Evolutionary conservation across 805 yeast species (phyloP).

Genomic region (Lipomyces mesembrius): DNA sequence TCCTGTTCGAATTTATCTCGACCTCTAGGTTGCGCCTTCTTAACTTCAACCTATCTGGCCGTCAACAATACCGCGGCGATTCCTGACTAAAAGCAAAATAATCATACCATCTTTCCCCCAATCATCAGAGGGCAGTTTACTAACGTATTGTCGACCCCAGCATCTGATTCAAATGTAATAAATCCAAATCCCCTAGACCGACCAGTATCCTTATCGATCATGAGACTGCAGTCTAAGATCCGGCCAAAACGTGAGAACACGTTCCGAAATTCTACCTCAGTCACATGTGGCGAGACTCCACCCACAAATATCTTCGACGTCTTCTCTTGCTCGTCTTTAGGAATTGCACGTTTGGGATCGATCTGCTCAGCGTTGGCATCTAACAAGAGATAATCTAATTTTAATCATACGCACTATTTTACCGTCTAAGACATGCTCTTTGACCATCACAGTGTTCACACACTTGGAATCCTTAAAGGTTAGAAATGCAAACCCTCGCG

Average conservation of each 20-base stretch:
- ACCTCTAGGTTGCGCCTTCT: constrained; percentile 52
- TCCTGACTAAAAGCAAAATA: neutral
- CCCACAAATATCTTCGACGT: constrained; percentile 97
- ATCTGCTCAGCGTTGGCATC: constrained; percentile 48
- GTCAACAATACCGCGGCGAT: neutral
- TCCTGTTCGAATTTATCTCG: constrained; percentile 16
- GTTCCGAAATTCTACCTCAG: constrained; percentile 84
- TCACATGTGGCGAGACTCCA: constrained; percentile 92
- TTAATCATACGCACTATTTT: constrained; percentile 55
- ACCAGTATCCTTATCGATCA: constrained; percentile 97
- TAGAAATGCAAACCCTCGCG: constrained; percentile 92
- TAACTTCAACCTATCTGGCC: constrained; percentile 46
- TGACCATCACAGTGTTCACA: constrained; percentile 82
- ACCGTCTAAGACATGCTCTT: constrained; percentile 90
- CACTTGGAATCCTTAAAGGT: constrained; percentile 81
- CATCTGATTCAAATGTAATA: constrained; percentile 92
- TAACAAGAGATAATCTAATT: neutral
- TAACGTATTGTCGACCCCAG: constrained; percentile 88
- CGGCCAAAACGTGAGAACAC: constrained; percentile 87
- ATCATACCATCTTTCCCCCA: constrained; percentile 65
- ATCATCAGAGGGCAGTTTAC: constrained; percentile 79
- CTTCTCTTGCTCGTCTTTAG: constrained; percentile 95
- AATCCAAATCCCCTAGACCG: constrained; percentile 97
- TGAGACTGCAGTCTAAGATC: constrained; percentile 92
- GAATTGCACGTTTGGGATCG: constrained; percentile 97